Percentiles rank a stretch among this genome's conserved stretches.
phyloP scores from a whole-genome alignment of 108 stramenopile species.

The Pseudonitzschia delicatissima region DNA sequence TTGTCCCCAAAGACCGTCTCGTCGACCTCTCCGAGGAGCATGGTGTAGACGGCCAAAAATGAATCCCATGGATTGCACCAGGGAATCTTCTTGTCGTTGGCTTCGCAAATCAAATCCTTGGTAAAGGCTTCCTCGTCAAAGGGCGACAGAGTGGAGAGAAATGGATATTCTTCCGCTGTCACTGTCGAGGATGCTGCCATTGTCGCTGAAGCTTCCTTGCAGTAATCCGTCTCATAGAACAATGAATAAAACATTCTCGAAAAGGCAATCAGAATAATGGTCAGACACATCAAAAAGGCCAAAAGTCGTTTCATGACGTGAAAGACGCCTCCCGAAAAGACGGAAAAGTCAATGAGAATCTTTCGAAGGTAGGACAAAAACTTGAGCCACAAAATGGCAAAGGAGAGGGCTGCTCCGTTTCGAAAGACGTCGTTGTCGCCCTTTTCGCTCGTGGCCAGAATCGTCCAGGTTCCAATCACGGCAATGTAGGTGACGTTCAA shows the following conservation, averaged over 20 bases:
- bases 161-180: background rate
- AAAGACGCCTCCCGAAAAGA: conserved; percentile 57
- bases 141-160: background rate
- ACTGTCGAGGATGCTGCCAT: background rate
- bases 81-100: conserved; percentile 15
- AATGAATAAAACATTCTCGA: conserved; percentile 54
- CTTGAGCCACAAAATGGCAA: conserved; percentile 40
- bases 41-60: conserved; percentile 63
- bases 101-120: background rate
- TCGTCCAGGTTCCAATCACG: conserved; percentile 48
- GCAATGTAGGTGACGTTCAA: conserved; percentile 47
- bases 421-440: conserved; percentile 32
- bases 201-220: background rate
- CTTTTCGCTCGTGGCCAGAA: conserved; percentile 41
- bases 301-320: conserved; percentile 46
- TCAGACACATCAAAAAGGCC: conserved; percentile 54
- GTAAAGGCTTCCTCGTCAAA: background rate
- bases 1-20: conserved; percentile 37
- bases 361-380: conserved; percentile 44
- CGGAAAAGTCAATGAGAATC: conserved; percentile 59
- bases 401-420: conserved; percentile 35
- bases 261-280: conserved; percentile 57
- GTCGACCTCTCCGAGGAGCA: conserved; percentile 66
- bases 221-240: conserved; percentile 37
- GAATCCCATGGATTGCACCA: conserved; percentile 55